phyloP scores from a whole-genome alignment of 1,284 basidiomycete species.

The Somion occarium region DNA sequence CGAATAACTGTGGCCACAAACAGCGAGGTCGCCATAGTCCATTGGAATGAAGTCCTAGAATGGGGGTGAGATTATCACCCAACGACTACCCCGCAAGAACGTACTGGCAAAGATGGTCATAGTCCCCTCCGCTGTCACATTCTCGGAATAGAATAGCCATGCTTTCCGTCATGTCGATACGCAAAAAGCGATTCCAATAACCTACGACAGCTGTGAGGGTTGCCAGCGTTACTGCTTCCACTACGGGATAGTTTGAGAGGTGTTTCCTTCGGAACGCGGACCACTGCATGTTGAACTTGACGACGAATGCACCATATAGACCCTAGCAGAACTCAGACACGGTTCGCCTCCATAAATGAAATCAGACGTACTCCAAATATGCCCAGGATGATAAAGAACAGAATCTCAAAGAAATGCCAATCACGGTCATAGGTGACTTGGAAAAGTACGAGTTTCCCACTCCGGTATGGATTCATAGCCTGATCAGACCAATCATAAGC shows the following conservation, averaged over 20 bases:
- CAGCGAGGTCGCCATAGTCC: constrained; percentile 92
- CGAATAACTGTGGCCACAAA: constrained; percentile 90
- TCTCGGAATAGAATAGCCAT: constrained; percentile 96
- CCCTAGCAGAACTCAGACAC: constrained; percentile 48
- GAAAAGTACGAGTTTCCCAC: constrained; percentile 97
- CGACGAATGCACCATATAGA: constrained; percentile 93
- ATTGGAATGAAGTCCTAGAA: constrained; percentile 82
- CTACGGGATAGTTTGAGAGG: constrained; percentile 78
- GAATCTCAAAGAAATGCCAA: constrained; percentile 99
- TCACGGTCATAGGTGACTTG: constrained; percentile 96
- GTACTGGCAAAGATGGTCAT: constrained; percentile 92
- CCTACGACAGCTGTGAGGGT: constrained; percentile 87
- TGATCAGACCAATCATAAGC: constrained; percentile 6
- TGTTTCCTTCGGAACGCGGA: constrained; percentile 92
- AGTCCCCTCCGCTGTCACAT: constrained; percentile 92
- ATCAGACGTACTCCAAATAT: constrained; percentile 78
- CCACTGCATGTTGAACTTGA: constrained; percentile 96
- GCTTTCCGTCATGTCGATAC: constrained; percentile 98
- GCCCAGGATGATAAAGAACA: constrained; percentile 93
- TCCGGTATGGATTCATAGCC: constrained; percentile 94
- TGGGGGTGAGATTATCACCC: no score
- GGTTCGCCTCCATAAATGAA: not conserved
- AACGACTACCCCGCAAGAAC: constrained; percentile 22
- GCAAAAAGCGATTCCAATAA: constrained; percentile 92
- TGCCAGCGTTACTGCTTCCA: constrained; percentile 87